Base-by-base conservation (phyloP, 495 filamentous ascomycete genomes). In the Xylaria venustula region DNA sequence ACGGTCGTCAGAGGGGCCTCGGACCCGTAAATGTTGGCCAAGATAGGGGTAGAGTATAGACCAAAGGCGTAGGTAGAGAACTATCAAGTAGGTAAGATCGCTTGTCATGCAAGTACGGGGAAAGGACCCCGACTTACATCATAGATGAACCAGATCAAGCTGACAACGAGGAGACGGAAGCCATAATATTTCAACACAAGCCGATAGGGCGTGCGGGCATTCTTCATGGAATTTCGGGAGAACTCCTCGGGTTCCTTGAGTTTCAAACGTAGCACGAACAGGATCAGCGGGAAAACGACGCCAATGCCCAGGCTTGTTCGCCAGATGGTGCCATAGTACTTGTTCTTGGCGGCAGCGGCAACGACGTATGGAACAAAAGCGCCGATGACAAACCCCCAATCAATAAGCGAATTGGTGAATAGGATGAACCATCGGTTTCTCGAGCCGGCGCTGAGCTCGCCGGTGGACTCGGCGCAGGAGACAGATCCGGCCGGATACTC, bases 401-500 rank as follows among this genome's bases (percentile, higher is more conserved):
- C 90, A 61, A 97, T 95, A 77, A 90, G 87, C 34, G 90, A 83
- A 75, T 96, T 96, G 45, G 92, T 97, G 73, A 95, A 96, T 64
- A 95, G 80, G 67, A 95, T 91, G 73, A 96, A 97, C 90, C 90
- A 96, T 20, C 87, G 82, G 67, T 96, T 93, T 14, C 92, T 78
- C 22, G 86, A 86, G n/a, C 92, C 93, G 8, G 71, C 69, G 71
- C 90, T 90, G 60, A 96, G 75, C 69, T 96, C 90, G 17, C 90
- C 90, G 0, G 87, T 91, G 26, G 87, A 88, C 74, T 97, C 93
- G 19, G 91, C 90, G 52, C 85, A 88, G 0, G 88, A 88, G 4
- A 96, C 93, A 53, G 86, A 90, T 5, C 92, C 93, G 7, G 93
- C 92, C 8, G 93, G 93, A 69, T 96, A 96, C 70, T 97, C 92